Evolutionary conservation across 768 basidiomycete genomes (phyloP).

Genomic region (Tubosaeta brunneosetosa): DNA sequence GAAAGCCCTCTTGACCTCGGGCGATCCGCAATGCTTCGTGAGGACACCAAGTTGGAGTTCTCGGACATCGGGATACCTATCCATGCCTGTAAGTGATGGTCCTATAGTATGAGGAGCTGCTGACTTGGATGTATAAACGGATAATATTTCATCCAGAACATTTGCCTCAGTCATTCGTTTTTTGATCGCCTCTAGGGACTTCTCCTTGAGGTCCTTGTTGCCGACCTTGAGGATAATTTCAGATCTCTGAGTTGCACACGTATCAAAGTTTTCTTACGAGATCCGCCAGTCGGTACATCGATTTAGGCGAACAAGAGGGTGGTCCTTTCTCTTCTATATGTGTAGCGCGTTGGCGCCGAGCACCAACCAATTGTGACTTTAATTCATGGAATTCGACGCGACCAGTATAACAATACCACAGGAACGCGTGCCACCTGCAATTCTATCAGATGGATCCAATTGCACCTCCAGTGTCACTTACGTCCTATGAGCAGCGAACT

Average conservation of each 20-base stretch:
- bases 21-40: no score
- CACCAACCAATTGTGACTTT: slow-evolving; percentile 5
- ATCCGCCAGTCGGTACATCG: slow-evolving; percentile 33
- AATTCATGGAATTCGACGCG: slow-evolving; percentile 7
- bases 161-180: slow-evolving; percentile 16
- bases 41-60: no score
- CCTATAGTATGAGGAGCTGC: not conserved
- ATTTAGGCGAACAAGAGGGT: slow-evolving; percentile 32
- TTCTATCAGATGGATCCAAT: not conserved
- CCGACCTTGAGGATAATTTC: slow-evolving; percentile 5
- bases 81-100: not conserved
- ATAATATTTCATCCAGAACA: slow-evolving; percentile 24
- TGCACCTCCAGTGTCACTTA: no score
- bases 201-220: slow-evolving; percentile 15
- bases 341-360: no score
- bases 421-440: slow-evolving; percentile 12
- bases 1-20: no score
- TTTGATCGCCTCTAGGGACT: slow-evolving; percentile 17
- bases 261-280: slow-evolving; percentile 16
- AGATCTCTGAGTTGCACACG: not conserved
- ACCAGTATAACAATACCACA: slow-evolving; percentile 19
- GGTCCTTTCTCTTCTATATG: no score
- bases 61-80: not conserved
- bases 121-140: slow-evolving; percentile 23
- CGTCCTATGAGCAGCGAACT: no score